Base-by-base conservation (phyloP, 1,284 basidiomycete species). In the Trichosporon coremiiforme region DNA sequence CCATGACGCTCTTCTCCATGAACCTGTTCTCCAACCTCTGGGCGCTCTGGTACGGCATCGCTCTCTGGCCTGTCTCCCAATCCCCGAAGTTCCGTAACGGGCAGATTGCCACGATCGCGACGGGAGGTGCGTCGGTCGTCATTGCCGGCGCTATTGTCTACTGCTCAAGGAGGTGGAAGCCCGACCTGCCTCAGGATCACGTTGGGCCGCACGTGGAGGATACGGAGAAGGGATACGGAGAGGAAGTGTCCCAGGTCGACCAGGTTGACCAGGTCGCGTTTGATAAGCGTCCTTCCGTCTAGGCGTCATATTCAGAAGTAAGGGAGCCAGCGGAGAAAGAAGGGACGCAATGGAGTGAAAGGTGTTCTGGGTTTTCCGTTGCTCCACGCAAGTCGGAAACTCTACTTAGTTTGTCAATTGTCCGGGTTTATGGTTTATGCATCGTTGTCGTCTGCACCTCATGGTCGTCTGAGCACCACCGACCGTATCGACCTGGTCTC, bases 1-100 rank as follows among this genome's bases (percentile, higher is more conserved):
- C 80, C 0, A 25, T 80, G 47, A 82, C 80, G 10, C 69, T 82
- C 12, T 77, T 75, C 67, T 71, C 71, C 20, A 81, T 81, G 80
- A 79, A 79, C 75, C 68, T 74, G 15, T 71, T 70, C 66, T 68
- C 65, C 62, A 74, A 74, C 69, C 35, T 71, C 35, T 74, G 76
- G 77, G 69, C 67, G 33, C 68, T 80, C 15, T 82, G 80, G 80
- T 82, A 80, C 71, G 67, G 68, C 15, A 80, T 80, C 62, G 78
- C 75, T 17, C 67, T 72, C 4, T 82, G 78, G 77, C 79, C 79
- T 17, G 75, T 82, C n/a, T 70, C 74, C 20, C 63, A 77, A 15
- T 74, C 75, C 12, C 80, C 80, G 0, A 67, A 65, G 35, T 82
- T 80, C 76, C 65, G 72, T 17, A 80, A 79, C 55, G 80, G 80